Percentiles rank a stretch among this genome's conserved stretches.
phyloP scores from a whole-genome alignment of 176 grass and related monocot species.

The Poa pratensis region DNA sequence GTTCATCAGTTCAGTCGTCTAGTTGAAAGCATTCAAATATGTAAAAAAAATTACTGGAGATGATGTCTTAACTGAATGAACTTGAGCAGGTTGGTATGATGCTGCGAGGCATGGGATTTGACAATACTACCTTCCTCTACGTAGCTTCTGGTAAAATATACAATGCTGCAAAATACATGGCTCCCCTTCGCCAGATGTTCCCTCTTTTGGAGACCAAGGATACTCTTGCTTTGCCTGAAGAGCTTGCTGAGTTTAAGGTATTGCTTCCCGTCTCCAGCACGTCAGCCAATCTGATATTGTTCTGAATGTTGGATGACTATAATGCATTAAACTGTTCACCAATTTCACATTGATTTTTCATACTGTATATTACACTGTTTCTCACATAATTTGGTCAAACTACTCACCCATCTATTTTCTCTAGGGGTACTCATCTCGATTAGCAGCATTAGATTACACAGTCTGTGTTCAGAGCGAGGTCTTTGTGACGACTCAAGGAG shows the following conservation, averaged over 20 bases:
- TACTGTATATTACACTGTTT: not conserved
- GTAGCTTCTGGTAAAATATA: conserved; percentile 97
- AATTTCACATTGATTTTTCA: conserved; percentile 18
- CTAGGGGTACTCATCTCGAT: conserved; percentile 78
- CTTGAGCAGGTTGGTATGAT: conserved; percentile 92
- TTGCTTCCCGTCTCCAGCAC: conserved; percentile 17
- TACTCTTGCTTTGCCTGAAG: conserved; percentile 75
- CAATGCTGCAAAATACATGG: conserved; percentile 82
- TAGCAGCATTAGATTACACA: conserved; percentile 89
- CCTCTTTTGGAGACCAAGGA: conserved; percentile 86
- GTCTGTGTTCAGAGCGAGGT: conserved; percentile 74
- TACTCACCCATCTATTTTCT: conserved; percentile 31
- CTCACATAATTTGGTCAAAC: too few species aligned
- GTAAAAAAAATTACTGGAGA: not conserved
- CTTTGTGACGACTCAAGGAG: conserved; percentile 95
- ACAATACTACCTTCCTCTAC: conserved; percentile 78
- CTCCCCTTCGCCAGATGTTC: conserved; percentile 84
- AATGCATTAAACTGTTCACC: conserved; percentile 12
- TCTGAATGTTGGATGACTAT: conserved; percentile 10
- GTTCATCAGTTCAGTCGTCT: not conserved
- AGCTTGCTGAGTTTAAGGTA: conserved; percentile 87
- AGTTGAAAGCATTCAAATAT: not conserved
- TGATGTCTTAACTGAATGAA: conserved; percentile 29
- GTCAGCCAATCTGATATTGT: not conserved
- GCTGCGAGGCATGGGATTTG: conserved; percentile 94